Conservation (phyloP, 257 asterid species). For the Schizonepeta tenuifolia region DNA sequence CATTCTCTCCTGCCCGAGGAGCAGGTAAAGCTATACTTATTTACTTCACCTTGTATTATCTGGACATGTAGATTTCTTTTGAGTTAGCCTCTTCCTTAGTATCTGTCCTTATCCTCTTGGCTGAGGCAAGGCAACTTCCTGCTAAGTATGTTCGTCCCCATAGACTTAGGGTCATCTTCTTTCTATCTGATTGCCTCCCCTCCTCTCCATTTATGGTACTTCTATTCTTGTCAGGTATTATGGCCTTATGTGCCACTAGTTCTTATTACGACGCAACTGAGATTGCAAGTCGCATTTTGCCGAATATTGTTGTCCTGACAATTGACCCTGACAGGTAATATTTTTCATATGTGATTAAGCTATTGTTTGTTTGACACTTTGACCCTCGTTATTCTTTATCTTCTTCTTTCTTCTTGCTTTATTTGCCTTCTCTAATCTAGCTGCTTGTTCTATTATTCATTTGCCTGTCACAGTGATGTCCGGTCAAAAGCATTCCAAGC, state of each 20-base stretch:
- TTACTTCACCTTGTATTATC: slow-evolving; percentile 22
- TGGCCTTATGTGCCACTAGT: slow-evolving; percentile 95
- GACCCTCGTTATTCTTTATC: slow-evolving; percentile 1
- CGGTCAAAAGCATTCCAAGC: slow-evolving; percentile 93
- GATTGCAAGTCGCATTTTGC: slow-evolving; percentile 93
- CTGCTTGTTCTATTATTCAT: slow-evolving; percentile 20
- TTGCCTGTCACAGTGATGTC: slow-evolving; percentile 65
- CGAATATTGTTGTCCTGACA: slow-evolving; percentile 82
- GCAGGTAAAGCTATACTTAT: slow-evolving; percentile 63
- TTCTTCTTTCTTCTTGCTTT: slow-evolving; percentile 11
- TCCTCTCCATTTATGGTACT: slow-evolving; percentile 28
- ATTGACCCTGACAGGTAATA: slow-evolving; percentile 94
- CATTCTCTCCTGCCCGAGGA: slow-evolving; percentile 98
- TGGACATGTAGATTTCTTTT: slow-evolving; percentile 16
- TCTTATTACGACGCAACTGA: slow-evolving; percentile 89
- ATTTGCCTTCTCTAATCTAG: slow-evolving; percentile 21
- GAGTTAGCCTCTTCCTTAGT: slow-evolving; percentile 25
- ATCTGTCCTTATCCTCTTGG: slow-evolving; percentile 22
- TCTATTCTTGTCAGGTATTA: slow-evolving; percentile 65
- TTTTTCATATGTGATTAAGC: slow-evolving; percentile 28
- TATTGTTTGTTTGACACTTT: slow-evolving; percentile 8
- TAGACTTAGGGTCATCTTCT: background rate
- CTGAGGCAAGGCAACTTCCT: slow-evolving; percentile 20
- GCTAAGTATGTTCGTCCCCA: slow-evolving; percentile 12
- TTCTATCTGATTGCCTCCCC: background rate